Evolutionary conservation across 2,329 filamentous ascomycete species (phyloP), one percentile per base, ranked within the genome.

Genomic region (Colletotrichum liriopes): DNA sequence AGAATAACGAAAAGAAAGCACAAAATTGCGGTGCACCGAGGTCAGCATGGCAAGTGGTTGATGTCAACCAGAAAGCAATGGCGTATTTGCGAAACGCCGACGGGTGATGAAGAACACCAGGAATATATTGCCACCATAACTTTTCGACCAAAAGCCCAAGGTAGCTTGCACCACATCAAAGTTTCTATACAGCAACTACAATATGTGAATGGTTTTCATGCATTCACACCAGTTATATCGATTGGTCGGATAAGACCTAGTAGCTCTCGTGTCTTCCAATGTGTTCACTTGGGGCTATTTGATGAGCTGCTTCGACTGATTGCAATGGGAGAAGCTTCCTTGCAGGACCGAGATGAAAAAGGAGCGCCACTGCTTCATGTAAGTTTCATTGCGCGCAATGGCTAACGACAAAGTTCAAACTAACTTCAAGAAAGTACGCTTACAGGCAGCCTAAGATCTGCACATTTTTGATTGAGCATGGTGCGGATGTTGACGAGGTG

Each of bases 321-420:
- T 5, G n/a, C 39, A 1, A n/a, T 20, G 12, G 63, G 54, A 1
- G 52, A 66, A 23, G 63, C 63, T 9, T 49, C 63, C 1, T 20
- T 66, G 2, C 63, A 66, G 11, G 63, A 66, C 20, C 52, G 52
- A 12, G 52, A 66, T 3, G 63, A 66, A 8, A 20, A 9, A 35
- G 63, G 63, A 6, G 32, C 52, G 9, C 8, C 52, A 1, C 9
- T 66, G 2, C 41, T 66, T 14, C 63, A 66, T 6, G 63, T 49
- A n/a, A n/a, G 61, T 64, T n/a, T 5, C 23, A 7, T 37, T 7
- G 16, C 11, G n/a, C n/a, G 12, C 20, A 18, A 5, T 18, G 20
- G 9, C 23, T 8, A 49, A 18, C 8, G 3, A 32, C n/a, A 8
- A 20, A 11, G 3, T 9, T 8, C 3, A 23, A 3, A 32, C 56